Conservation (phyloP, 495 filamentous ascomycete species). For the Aspergillus sclerotioniger region DNA sequence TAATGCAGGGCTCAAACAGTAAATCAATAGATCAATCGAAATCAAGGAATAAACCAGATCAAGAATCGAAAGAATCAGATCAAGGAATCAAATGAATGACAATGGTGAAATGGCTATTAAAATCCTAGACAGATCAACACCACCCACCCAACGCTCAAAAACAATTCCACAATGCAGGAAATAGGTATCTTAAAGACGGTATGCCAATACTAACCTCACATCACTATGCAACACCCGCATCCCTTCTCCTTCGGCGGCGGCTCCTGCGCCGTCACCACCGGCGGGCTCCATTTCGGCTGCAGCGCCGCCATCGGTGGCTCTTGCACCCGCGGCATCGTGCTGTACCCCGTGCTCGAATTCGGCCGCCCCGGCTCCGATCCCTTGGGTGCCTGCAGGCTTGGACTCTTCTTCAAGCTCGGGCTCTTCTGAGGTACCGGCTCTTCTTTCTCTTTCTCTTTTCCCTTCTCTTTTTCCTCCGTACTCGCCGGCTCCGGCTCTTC, state of each 20-base stretch:
- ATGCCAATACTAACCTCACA: constrained; percentile 36
- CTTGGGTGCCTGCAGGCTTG: constrained; percentile 22
- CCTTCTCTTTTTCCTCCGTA: too few relatives aligned
- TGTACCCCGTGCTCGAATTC: constrained; percentile 45
- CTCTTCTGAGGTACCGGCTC: constrained; percentile 1
- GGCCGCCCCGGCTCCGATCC: constrained; percentile 38
- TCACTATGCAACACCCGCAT: constrained; percentile 54
- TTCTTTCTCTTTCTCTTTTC: constrained; percentile 28
- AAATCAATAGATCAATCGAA: neutral
- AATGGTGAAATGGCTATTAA: constrained; percentile 25
- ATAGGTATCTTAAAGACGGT: constrained; percentile 14
- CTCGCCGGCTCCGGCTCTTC: constrained; percentile 25
- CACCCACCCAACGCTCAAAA: constrained; percentile 33
- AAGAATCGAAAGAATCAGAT: neutral
- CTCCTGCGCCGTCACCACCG: constrained; percentile 36
- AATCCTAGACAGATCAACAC: constrained; percentile 32
- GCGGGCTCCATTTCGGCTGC: constrained; percentile 38
- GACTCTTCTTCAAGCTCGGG: constrained; percentile 6
- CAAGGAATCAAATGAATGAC: constrained; percentile 7
- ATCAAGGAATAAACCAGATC: constrained; percentile 2
- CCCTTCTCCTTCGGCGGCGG: constrained; percentile 43
- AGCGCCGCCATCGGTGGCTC: constrained; percentile 38
- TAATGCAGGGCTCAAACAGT: constrained; percentile 1
- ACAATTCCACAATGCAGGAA: constrained; percentile 16
- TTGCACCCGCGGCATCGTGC: constrained; percentile 54